Base-by-base conservation (phyloP, 1,284 basidiomycete species). In the Grifola frondosa region DNA sequence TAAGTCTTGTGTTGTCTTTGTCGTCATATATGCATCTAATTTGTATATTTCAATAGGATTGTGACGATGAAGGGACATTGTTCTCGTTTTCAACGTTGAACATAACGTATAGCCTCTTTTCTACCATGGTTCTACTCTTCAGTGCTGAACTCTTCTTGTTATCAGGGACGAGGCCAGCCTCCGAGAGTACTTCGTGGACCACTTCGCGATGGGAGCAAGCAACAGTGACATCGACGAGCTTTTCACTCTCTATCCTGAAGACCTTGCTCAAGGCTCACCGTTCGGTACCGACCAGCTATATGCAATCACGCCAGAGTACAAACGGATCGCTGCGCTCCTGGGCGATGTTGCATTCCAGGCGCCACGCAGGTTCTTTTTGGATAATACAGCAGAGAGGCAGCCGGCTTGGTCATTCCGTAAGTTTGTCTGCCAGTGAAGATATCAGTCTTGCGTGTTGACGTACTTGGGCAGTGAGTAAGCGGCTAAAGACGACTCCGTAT, bases 271-370 rank as follows among this genome's bases (percentile, higher is more conserved):
- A 46, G 78, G 79, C 3, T 79, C 78, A 0, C 80, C 80, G 0
- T 82, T 70, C 50, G 63, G 65, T 37, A 80, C 78, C 0, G 70
- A 74, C 0, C 44, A 58, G 17, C 37, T 66, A 2, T 73, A 76
- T 42, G 63, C 61, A 0, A 42, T 79, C 13, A 65, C 70, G 0
- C 72, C 74, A 0, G 67, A 81, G 46, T 80, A 64, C 63, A 79
- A 81, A 56, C 65, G 80, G 19, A 53, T 80, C 3, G 69, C 79
- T 12, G 66, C 77, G 0, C 57, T 81, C 41, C 64, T 65, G 35
- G 79, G 78, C 0, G 80, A 82, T 46, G 54, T 64, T 1, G 64
- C 72, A 0, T 80, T 82, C 59, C 78, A 81, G 40, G 77, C 67
- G 0, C 76, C 77, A 1, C 61, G 78, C 24, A 61, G 77, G 16